Evolutionary conservation across 1,284 basidiomycete genomes (phyloP), one percentile per base, ranked within the genome.

Genomic region (Malassezia pachydermatis): DNA sequence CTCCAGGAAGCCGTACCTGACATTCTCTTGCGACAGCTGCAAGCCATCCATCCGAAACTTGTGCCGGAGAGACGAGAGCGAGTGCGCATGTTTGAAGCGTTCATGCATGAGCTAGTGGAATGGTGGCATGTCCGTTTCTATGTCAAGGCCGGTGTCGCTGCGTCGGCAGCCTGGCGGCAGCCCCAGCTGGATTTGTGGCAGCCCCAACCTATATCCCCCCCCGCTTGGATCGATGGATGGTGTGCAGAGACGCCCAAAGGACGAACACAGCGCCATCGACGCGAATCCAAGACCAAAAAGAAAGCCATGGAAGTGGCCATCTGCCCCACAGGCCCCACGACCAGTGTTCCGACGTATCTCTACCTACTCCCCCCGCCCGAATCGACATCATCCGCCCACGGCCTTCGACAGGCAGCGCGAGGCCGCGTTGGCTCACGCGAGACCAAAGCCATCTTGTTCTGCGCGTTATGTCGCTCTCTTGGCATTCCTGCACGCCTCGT

Each of bases 401-500:
- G 86, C 55, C 76, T 95, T 33, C 87, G 88, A 82, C 88, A 89
- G 66, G 86, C 88, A 64, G 82, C 82, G 0, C 74, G 92, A 13
- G 82, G 84, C 76, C 79, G 79, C 49, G 77, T 76, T 48, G 94
- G 90, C 3, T 86, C 84, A 17, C 78, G 87, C 52, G 92, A 98
- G 72, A 80, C 83, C 30, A 86, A 85, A 52, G 84, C 88, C 0
- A 87, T 92, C 63, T 78, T 98, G 5, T 96, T 96, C 67, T 92
- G 88, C 9, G 81, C 86, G 0, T 76, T 95, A 0, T 89, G 88
- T 67, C 78, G 94, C 14, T 84, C 83, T 4, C 77, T 95, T 8
- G 84, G 83, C 11, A 82, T 98, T 17, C 90, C 90, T 0, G 80
- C 88, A 2, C 78, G 94, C 22, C 76, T 98, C 32, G 84, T 96